Evolutionary conservation across 129 eudicot species (phyloP).

Genomic region (Kitagawia praeruptora): DNA sequence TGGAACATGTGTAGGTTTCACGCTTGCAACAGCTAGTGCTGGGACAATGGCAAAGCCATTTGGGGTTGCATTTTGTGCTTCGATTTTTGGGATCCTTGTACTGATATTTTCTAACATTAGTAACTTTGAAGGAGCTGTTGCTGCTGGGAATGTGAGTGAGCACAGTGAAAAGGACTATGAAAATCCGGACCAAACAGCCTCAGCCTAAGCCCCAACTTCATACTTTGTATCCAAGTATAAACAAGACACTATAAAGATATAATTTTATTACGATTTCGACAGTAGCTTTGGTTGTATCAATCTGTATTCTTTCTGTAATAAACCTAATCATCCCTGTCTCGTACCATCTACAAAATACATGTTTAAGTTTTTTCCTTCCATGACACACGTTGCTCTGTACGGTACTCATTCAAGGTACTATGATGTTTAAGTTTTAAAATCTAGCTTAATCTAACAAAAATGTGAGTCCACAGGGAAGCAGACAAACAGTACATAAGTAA

Average conservation of each 20-base stretch:
- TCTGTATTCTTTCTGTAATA: constrained; percentile 2
- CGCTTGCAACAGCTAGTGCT: constrained; percentile 40
- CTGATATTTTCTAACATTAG: constrained; percentile 68
- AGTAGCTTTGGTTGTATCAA: not conserved
- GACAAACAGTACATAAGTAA: not conserved
- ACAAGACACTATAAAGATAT: constrained; percentile 13
- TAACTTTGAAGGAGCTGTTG: constrained; percentile 69
- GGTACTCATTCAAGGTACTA: not conserved
- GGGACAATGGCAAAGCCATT: constrained; percentile 43
- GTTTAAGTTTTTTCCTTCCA: not conserved
- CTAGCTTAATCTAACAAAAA: not conserved
- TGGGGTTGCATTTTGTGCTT: constrained; percentile 56
- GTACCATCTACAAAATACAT: not conserved
- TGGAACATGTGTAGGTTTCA: constrained; percentile 63
- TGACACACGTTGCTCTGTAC: not conserved
- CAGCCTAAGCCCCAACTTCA: constrained; percentile 5
- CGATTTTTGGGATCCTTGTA: constrained; percentile 41
- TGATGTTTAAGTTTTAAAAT: not conserved
- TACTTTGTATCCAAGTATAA: constrained; percentile 6
- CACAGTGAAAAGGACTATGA: constrained; percentile 28
- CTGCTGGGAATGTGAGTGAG: constrained; percentile 56
- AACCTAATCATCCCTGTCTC: not conserved
- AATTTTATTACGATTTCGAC: not conserved
- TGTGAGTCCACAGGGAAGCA: not conserved
- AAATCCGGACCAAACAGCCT: not conserved